Conservation (phyloP, 2,329 filamentous ascomycete species). For the Sarocladium brachiariae region DNA sequence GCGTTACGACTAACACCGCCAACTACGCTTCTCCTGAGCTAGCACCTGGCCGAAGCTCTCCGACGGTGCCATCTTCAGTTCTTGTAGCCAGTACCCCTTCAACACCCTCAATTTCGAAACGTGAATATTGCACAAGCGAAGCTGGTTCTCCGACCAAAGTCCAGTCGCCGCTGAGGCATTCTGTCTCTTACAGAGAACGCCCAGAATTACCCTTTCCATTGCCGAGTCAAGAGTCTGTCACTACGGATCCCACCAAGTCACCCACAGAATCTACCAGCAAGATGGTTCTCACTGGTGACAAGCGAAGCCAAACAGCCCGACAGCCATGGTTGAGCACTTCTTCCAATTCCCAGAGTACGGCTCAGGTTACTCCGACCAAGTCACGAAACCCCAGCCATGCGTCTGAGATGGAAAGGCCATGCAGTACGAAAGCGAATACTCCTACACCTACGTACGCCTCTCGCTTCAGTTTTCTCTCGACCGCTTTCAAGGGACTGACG, state of each 20-base stretch:
- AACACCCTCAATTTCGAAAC: slow-evolving; percentile 6
- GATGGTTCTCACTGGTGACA: slow-evolving; percentile 26
- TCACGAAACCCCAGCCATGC: background rate
- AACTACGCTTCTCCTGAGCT: slow-evolving; percentile 19
- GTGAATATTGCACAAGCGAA: slow-evolving; percentile 16
- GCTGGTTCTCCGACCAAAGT: slow-evolving; percentile 21
- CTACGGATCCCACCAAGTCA: slow-evolving; percentile 1
- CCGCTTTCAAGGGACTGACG: slow-evolving; percentile 31
- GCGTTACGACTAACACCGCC: slow-evolving; percentile 19
- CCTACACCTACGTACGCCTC: slow-evolving; percentile 22
- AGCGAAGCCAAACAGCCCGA: slow-evolving; percentile 11
- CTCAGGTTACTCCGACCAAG: slow-evolving; percentile 8
- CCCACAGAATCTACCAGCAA: slow-evolving; percentile 14
- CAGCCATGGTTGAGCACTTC: background rate
- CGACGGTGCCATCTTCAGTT: background rate
- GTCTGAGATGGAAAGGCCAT: slow-evolving; percentile 15
- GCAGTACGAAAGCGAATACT: slow-evolving; percentile 26
- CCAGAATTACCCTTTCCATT: slow-evolving; percentile 1
- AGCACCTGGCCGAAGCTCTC: background rate
- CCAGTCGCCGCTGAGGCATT: slow-evolving; percentile 25
- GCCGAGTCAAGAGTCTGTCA: background rate
- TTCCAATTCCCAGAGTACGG: background rate
- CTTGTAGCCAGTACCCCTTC: slow-evolving; percentile 7
- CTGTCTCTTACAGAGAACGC: slow-evolving; percentile 19
- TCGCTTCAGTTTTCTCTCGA: slow-evolving; percentile 40